These are phyloP conservation scores for Leccinum broughii DNA, from an alignment of 768 basidiomycete genomes.

Conservation along the genomic window DNA sequence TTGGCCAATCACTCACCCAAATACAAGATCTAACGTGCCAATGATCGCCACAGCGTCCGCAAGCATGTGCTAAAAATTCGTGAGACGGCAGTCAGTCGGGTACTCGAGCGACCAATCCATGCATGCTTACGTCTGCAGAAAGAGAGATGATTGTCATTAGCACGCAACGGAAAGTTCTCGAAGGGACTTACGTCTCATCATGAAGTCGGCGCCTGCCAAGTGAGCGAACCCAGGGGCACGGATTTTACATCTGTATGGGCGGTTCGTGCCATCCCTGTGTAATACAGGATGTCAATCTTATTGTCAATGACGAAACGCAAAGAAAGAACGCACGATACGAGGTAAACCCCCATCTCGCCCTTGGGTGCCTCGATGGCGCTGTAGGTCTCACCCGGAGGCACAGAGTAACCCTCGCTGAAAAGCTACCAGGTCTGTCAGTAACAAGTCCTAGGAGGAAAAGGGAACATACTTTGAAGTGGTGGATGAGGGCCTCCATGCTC, in stretches of 20 bases:
- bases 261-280: conserved; percentile 84
- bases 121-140: conserved; percentile 39
- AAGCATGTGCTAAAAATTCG: conserved; percentile 71
- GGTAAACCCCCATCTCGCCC: conserved; percentile 98
- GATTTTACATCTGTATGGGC: conserved; percentile 96
- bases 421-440: conserved; percentile 47
- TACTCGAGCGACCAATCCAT: not conserved
- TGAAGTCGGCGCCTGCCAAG: conserved; percentile 94
- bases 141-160: conserved; percentile 10
- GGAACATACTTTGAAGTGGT: conserved; percentile 86
- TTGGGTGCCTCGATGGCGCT: conserved; percentile 98
- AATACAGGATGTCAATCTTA: not conserved
- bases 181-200: conserved; percentile 82
- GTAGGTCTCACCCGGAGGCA: conserved; percentile 96
- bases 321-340: conserved; percentile 73
- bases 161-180: not conserved
- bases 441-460: not conserved
- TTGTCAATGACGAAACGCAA: not conserved
- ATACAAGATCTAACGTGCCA: conserved; percentile 98
- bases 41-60: conserved; percentile 97
- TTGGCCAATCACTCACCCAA: conserved; percentile 63
- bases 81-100: conserved; percentile 18
- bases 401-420: conserved; percentile 95
- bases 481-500: conserved; percentile 96
- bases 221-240: conserved; percentile 97